Conservation (phyloP, 2,329 filamentous ascomycete genomes). For the Incumbomyces delicatus region DNA sequence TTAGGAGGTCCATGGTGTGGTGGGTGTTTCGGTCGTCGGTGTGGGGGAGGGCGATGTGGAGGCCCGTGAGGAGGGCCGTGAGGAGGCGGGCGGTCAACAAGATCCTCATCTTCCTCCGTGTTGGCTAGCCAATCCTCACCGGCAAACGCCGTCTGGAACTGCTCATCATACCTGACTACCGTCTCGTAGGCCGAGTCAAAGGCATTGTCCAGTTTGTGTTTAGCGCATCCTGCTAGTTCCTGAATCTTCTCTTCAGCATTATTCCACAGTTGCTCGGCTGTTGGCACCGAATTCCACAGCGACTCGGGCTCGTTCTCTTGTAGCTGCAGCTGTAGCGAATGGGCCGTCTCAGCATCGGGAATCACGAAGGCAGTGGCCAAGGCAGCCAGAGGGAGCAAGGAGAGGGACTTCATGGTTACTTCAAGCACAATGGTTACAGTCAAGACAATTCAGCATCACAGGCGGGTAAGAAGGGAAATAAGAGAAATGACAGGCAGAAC, state of each 20-base stretch:
- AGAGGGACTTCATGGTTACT: slow-evolving; percentile 14
- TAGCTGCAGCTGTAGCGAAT: slow-evolving; percentile 14
- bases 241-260: slow-evolving; percentile 23
- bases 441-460: not conserved
- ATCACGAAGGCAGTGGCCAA: slow-evolving; percentile 20
- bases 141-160: slow-evolving; percentile 37
- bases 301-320: slow-evolving; percentile 14
- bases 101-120: slow-evolving; percentile 13
- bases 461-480: slow-evolving; percentile 2
- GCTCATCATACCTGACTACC: slow-evolving; percentile 30
- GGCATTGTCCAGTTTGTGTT: slow-evolving; percentile 35
- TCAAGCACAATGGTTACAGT: no score
- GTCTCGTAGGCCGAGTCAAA: slow-evolving; percentile 32
- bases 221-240: slow-evolving; percentile 33
- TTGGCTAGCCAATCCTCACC: slow-evolving; percentile 38
- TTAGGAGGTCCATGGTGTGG: slow-evolving; percentile 43
- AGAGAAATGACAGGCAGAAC: slow-evolving; percentile 5
- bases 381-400: slow-evolving; percentile 16
- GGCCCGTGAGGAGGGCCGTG: slow-evolving; percentile 16
- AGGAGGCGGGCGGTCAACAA: slow-evolving; percentile 8
- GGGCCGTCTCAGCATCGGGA: slow-evolving; percentile 19
- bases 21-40: slow-evolving; percentile 13
- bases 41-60: slow-evolving; percentile 27
- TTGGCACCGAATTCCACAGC: slow-evolving; percentile 15
- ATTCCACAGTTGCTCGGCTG: slow-evolving; percentile 18